Conservation (phyloP, 805 yeast species). For the Candida succiphila region DNA sequence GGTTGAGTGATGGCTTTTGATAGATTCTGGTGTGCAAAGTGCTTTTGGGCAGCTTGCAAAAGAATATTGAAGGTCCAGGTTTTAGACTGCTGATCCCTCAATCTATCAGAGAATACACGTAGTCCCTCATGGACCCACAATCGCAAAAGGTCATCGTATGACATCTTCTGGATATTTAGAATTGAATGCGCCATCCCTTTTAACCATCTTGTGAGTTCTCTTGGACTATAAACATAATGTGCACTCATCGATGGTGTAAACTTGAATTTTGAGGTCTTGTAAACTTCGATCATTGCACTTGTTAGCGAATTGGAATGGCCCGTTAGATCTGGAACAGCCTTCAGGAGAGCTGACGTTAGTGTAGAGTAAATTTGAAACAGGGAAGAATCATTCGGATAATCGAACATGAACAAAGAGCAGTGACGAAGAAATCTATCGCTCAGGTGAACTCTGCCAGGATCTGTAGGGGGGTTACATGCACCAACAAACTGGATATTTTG, state of each 20-base stretch:
- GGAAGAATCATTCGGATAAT: conserved; percentile 62
- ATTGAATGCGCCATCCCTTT: conserved; percentile 49
- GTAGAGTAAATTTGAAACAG: conserved; percentile 57
- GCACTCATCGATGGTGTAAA: conserved; percentile 31
- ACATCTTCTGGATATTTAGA: conserved; percentile 13
- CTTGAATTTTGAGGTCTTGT: conserved; percentile 28
- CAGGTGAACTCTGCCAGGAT: conserved; percentile 58
- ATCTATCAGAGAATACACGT: conserved; percentile 68
- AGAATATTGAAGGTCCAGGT: conserved; percentile 36
- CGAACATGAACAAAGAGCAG: conserved; percentile 58
- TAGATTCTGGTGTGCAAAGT: conserved; percentile 39
- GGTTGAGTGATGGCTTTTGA: conserved; percentile 33
- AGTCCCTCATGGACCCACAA: conserved; percentile 78
- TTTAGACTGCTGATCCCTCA: conserved; percentile 38
- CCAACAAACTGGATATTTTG: conserved; percentile 76
- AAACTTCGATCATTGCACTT: conserved; percentile 57
- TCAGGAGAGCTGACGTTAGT: conserved; percentile 46
- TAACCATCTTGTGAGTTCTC: conserved; percentile 85
- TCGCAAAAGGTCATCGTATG: conserved; percentile 38
- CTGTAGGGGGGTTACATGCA: conserved; percentile 87
- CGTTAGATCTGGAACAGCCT: conserved; percentile 47
- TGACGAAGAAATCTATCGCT: conserved; percentile 59
- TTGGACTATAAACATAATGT: conserved; percentile 76
- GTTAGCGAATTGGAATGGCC: conserved; percentile 46
- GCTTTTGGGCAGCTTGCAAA: conserved; percentile 18